phyloP scores from a whole-genome alignment of 176 grass and related monocot species.

The Neostapfia colusana region DNA sequence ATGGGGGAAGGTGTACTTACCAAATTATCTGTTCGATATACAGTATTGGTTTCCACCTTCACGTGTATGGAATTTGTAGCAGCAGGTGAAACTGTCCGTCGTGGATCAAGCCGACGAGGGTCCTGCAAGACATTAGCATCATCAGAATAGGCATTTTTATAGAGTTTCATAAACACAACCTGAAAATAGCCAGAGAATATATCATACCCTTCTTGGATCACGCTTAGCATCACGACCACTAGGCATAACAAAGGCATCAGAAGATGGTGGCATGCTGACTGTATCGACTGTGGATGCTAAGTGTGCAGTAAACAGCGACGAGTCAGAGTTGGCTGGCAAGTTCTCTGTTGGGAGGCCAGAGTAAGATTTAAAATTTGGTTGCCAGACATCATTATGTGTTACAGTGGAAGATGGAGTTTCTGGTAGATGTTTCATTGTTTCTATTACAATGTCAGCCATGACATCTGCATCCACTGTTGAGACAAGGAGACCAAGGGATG shows the following conservation, averaged over 20 bases:
- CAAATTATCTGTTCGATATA: conserved; percentile 42
- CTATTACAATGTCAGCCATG: conserved; percentile 99
- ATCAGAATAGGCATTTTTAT: conserved; percentile 38
- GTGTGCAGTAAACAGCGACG: conserved; percentile 31
- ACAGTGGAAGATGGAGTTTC: conserved; percentile 27
- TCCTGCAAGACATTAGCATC: conserved; percentile 64
- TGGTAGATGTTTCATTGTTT: conserved; percentile 96
- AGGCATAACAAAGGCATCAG: conserved; percentile 43
- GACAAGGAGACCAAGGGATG: conserved; percentile 88
- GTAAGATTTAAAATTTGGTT: conserved; percentile 40
- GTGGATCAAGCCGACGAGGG: conserved; percentile 94
- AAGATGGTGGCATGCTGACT: conserved; percentile 34
- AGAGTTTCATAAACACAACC: conserved; percentile 29
- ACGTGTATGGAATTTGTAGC: conserved; percentile 36
- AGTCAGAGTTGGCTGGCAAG: conserved; percentile 22
- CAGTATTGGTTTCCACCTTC: conserved; percentile 45
- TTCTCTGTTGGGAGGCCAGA: conserved; percentile 35
- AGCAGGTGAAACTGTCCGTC: conserved; percentile 51
- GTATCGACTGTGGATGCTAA: conserved; percentile 38
- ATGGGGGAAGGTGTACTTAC: conserved; percentile 40
- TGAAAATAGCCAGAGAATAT: conserved; percentile 21
- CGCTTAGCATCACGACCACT: conserved; percentile 70
- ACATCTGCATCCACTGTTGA: conserved; percentile 86
- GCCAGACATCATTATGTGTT: conserved; percentile 32
- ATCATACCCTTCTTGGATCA: conserved; percentile 91